phyloP scores from a whole-genome alignment of 2,329 filamentous ascomycete genomes.

The Aspergillus hiratsukae region DNA sequence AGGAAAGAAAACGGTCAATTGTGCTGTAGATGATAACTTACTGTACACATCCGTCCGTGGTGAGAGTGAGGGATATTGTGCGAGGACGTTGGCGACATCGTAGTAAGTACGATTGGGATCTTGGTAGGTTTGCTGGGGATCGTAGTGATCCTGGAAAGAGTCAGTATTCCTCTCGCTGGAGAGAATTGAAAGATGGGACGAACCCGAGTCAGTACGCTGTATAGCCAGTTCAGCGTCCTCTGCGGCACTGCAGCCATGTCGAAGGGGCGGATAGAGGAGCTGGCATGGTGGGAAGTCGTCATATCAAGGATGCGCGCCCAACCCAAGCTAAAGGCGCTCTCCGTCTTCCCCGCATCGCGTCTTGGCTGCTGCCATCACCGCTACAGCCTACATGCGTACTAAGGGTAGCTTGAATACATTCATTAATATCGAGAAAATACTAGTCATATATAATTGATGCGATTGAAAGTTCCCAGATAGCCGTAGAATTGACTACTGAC shows the following conservation, averaged over 20 bases:
- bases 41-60: slow-evolving; percentile 94
- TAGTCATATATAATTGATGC: neutral
- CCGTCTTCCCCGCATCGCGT: neutral
- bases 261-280: slow-evolving; percentile 8
- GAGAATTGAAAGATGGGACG: slow-evolving; percentile 7
- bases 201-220: slow-evolving; percentile 80
- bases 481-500: neutral
- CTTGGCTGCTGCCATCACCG: neutral
- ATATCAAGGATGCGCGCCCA: neutral
- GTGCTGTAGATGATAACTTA: slow-evolving; percentile 42
- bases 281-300: slow-evolving; percentile 11
- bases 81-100: slow-evolving; percentile 78
- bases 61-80: slow-evolving; percentile 71
- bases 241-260: slow-evolving; percentile 68
- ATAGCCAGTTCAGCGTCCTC: slow-evolving; percentile 90
- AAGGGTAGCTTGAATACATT: neutral
- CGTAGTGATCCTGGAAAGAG: slow-evolving; percentile 30
- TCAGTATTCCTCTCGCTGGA: slow-evolving; percentile 4
- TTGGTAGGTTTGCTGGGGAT: slow-evolving; percentile 71
- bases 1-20: neutral
- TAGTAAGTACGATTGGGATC: slow-evolving; percentile 91
- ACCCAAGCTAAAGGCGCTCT: neutral
- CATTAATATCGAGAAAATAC: neutral
- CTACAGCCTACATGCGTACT: too few species aligned
- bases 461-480: neutral